phyloP scores from a whole-genome alignment of 2,329 filamentous ascomycete species.

The Emericellopsis cladophorae region DNA sequence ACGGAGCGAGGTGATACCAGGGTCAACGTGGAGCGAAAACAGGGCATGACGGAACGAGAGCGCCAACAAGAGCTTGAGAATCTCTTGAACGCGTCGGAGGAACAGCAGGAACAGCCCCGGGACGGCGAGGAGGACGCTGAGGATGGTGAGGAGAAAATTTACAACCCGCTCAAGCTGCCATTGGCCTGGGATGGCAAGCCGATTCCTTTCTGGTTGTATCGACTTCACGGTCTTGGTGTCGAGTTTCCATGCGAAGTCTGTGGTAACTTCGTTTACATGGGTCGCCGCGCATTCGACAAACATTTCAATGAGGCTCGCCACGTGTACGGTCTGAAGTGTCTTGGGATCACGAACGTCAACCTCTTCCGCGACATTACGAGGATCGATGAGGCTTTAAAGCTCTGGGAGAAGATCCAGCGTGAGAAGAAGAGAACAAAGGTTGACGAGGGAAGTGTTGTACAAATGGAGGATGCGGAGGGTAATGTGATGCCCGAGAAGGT shows the following conservation, averaged over 20 bases:
- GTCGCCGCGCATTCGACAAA: slow-evolving; percentile 89
- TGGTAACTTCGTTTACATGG: slow-evolving; percentile 98
- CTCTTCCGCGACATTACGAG: slow-evolving; percentile 89
- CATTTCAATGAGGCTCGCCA: slow-evolving; percentile 94
- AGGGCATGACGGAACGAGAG: slow-evolving; percentile 95
- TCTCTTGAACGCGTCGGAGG: slow-evolving; percentile 41
- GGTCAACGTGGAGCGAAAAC: slow-evolving; percentile 89
- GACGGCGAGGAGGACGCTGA: slow-evolving; percentile 66
- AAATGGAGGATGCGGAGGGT: slow-evolving; percentile 96
- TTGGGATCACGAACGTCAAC: slow-evolving; percentile 84
- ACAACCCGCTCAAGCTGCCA: slow-evolving; percentile 92
- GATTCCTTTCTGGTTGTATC: slow-evolving; percentile 98
- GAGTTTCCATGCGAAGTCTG: slow-evolving; percentile 96
- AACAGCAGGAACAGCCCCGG: slow-evolving; percentile 25
- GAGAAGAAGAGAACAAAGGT: slow-evolving; percentile 70
- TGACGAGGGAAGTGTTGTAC: slow-evolving; percentile 73
- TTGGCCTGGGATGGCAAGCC: slow-evolving; percentile 98
- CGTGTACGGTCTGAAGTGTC: slow-evolving; percentile 83
- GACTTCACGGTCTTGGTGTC: slow-evolving; percentile 85
- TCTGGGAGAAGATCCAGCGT: slow-evolving; percentile 89
- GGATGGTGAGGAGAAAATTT: slow-evolving; percentile 77
- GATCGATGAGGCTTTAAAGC: slow-evolving; percentile 75
- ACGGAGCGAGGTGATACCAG: slow-evolving; percentile 80
- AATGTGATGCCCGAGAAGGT: slow-evolving; percentile 99
- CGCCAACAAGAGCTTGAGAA: slow-evolving; percentile 89